A percentile compares a stretch with the other conserved stretches of the same genome.
These are phyloP conservation scores for Hypoxylon sp. DNA, from an alignment of 2,329 filamentous ascomycete species.

Conservation along the genomic window DNA sequence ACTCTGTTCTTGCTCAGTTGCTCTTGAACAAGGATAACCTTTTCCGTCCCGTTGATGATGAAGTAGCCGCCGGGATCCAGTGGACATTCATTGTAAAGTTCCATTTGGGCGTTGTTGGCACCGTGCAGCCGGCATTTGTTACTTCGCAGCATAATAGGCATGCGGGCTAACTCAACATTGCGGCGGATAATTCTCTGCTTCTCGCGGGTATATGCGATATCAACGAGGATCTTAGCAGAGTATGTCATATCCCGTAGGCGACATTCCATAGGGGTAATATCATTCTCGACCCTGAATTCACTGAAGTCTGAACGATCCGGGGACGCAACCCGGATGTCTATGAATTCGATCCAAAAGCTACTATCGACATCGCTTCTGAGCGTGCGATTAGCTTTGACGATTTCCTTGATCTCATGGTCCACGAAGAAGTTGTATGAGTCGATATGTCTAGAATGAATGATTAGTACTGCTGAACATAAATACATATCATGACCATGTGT, in stretches of 20 bases:
- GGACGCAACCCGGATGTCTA: constrained; percentile 87
- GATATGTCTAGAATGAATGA: constrained; percentile 72
- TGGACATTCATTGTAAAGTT: constrained; percentile 92
- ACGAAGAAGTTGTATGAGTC: constrained; percentile 99
- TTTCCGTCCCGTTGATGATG: constrained; percentile 96
- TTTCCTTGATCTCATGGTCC: constrained; percentile 96
- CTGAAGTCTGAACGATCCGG: constrained; percentile 85
- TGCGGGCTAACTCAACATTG: constrained; percentile 85
- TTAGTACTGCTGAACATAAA: constrained; percentile 34
- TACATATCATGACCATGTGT: neutral
- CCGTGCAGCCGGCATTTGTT: constrained; percentile 90
- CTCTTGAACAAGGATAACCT: constrained; percentile 98
- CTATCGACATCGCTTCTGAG: constrained; percentile 94
- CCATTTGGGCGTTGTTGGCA: constrained; percentile 90
- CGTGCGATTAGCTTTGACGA: constrained; percentile 89
- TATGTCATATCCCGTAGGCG: constrained; percentile 98
- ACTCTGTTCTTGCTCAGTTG: constrained; percentile 99
- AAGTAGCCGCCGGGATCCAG: constrained; percentile 98
- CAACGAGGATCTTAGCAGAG: constrained; percentile 91
- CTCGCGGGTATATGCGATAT: constrained; percentile 90
- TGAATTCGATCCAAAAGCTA: constrained; percentile 93
- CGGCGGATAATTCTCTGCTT: constrained; percentile 81
- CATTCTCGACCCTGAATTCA: constrained; percentile 76
- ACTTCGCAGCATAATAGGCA: constrained; percentile 97
- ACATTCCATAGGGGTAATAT: constrained; percentile 96